Base-by-base conservation (phyloP, 768 basidiomycete species). In the Lanmaoa pseudosensibilis region DNA sequence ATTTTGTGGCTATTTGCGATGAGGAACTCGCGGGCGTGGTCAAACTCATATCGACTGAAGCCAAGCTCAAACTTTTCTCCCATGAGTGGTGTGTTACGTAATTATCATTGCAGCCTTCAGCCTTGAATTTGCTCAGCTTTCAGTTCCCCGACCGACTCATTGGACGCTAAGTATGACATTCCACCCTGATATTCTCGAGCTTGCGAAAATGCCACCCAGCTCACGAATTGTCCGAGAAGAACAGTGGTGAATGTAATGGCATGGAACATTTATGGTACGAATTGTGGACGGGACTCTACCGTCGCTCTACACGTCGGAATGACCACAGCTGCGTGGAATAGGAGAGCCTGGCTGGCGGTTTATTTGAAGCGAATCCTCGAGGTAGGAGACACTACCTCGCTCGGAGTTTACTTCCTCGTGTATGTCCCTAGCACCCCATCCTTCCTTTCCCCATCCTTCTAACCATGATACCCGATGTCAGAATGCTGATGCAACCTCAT, bases 1-100 rank as follows among this genome's bases (percentile, higher is more conserved):
- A 16, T 40, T 69, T 70, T 37, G 19, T 9, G 15, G 27, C 8
- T 2, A 15, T 16, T 33, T 46, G 50, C 10, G 68, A 46, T 4
- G 56, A 49, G 12, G 54, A 45, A 12, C 36, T 32, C 25, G 50
- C 10, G 11, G 21, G 21, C 13, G 19, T 52, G 19, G 46, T 54
- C 32, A 18, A 25, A 46, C 13, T 46, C 65, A 67, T 67, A 51
- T 47, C 46, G 6, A 27, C 12, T 27, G 5, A 21, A 25, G 40
- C 13, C 25, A 27, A 32, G 21, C 40, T 34, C 7, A 4, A 12
- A 23, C 23, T 34, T 50, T 44, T 33, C 23, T 7, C 25, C 19
- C 23, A 1, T 13, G 38, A 6, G 6, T 8, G 19, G 1, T 16
- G 5, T 7, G 4, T 61, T 61, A 61, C 43, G 23, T 61, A 61